These are phyloP conservation scores for Amoebophrya sp. DNA, from an alignment of 169 alveolate species.

Conservation along the genomic window DNA sequence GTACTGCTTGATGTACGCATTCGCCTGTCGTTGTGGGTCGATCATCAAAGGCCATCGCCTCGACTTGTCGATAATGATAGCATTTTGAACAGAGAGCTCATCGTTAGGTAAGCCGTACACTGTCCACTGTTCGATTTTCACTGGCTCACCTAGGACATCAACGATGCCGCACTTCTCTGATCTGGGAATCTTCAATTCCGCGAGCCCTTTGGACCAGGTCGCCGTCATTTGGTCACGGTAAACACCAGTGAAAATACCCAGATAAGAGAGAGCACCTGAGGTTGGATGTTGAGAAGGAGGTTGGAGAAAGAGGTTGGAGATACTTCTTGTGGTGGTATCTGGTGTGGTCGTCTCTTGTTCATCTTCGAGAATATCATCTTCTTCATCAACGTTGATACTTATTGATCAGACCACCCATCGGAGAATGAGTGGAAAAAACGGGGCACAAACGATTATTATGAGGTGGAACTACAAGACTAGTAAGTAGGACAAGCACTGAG, in stretches of 20 bases:
- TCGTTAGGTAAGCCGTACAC: conserved; percentile 78
- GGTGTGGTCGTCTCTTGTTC: too few species aligned
- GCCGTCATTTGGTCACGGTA: neutral
- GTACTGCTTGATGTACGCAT: conserved; percentile 71
- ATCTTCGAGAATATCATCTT: too few species aligned
- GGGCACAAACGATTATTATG: too few species aligned
- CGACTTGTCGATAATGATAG: conserved; percentile 70
- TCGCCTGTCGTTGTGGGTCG: conserved; percentile 83
- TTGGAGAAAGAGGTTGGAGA: too few species aligned
- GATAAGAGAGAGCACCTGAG: neutral
- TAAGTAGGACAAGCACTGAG: too few species aligned
- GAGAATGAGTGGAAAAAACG: too few species aligned
- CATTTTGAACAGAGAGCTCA: conserved; percentile 78
- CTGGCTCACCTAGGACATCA: conserved; percentile 70
- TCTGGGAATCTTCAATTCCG: conserved; percentile 25
- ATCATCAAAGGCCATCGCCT: conserved; percentile 88
- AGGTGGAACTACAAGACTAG: too few species aligned
- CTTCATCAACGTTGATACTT: too few species aligned
- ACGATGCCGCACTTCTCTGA: conserved; percentile 35
- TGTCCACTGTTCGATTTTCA: conserved; percentile 77
- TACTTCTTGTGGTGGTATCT: too few species aligned
- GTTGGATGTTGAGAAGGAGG: neutral
- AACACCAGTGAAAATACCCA: neutral
- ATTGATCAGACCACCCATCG: too few species aligned
- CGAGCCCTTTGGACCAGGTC: neutral